Base-by-base conservation (phyloP, 1,139 yeast genomes). In the Pichia sp. region DNA sequence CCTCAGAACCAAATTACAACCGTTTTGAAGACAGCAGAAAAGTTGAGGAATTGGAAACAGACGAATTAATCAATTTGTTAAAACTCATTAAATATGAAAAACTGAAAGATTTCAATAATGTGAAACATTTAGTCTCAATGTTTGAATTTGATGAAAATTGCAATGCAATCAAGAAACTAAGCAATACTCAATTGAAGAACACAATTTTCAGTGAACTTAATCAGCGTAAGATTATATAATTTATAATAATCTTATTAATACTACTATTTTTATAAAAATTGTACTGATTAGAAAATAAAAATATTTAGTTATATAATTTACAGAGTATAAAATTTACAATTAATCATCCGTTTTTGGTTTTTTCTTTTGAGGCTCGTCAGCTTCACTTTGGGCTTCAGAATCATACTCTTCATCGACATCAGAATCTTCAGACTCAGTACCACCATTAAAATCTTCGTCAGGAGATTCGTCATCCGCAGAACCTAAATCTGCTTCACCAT, bases 331-430 rank as follows among this genome's bases (percentile, higher is more conserved):
- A 18, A 27, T 18, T 32, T 8, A 7, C 11, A 26, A 6, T 33
- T 18, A 39, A 43, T 48, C 46, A 10, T 44, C 53, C 10, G 53
- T 51, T 41, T 59, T 70, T 64, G 74, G 56, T 63, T 76, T 78
- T 63, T 76, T 76, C 49, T 53, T 53, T 48, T 59, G 51, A n/a
- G 64, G 65, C 47, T 58, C 61, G 28, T 75, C 82, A 48, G 60
- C 71, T 5, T 66, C 72, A 40, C 70, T 72, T 32, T 66, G 70
- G 5, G 74, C 92, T 56, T 86, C 88, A 7, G 92, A 85, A 62
- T 88, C 95, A 59, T 75, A 88, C 65, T 88, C 96, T 66, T 87
- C 96, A 3, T 95, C 96, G 43, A 83, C 86, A 57, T 86, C 95
- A 49, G 76, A 75, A 36, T 80, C 75, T 66, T 80, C 74, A 66